A percentile compares a stretch with the other conserved stretches of the same genome.
Evolutionary conservation across 441 rosid species (phyloP).

Genomic region (Cnidoscolus chayamansa): DNA sequence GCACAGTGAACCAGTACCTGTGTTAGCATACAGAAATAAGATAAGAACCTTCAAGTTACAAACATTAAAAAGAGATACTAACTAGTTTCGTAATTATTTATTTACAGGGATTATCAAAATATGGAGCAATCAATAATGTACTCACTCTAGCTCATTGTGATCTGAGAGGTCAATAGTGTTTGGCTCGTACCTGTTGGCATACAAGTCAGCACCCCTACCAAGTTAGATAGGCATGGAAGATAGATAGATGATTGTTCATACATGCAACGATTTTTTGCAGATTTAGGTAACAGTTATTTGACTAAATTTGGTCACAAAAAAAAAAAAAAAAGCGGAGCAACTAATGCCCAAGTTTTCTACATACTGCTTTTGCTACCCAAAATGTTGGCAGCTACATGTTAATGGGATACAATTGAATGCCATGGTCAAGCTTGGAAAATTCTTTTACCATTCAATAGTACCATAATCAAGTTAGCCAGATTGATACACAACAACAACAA

Average conservation of each 20-base stretch:
- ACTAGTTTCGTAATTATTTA: not conserved
- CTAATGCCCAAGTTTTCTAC: not conserved
- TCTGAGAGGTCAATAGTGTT: conserved; percentile 95
- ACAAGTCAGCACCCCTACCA: conserved; percentile 23
- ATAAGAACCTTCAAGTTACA: conserved; percentile 10
- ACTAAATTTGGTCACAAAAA: not conserved
- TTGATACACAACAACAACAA: too few species aligned
- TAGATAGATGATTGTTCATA: not conserved
- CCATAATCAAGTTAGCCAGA: not conserved
- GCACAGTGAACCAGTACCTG: conserved; percentile 96
- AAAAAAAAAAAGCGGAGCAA: not conserved
- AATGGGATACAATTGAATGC: not conserved
- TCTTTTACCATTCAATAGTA: not conserved
- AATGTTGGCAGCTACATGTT: conserved; percentile 9
- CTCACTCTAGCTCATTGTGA: conserved; percentile 87
- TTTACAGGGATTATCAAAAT: conserved; percentile 8
- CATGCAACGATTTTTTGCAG: not conserved
- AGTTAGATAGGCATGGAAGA: conserved; percentile 8
- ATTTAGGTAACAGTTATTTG: not conserved
- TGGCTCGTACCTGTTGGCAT: conserved; percentile 83
- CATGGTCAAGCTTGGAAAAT: not conserved
- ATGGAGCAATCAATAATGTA: conserved; percentile 23
- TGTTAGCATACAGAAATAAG: conserved; percentile 27
- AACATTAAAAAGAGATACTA: not conserved
- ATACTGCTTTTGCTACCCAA: not conserved